Base-by-base conservation (phyloP, 345 rosid species). In the Gossypium bickii region DNA sequence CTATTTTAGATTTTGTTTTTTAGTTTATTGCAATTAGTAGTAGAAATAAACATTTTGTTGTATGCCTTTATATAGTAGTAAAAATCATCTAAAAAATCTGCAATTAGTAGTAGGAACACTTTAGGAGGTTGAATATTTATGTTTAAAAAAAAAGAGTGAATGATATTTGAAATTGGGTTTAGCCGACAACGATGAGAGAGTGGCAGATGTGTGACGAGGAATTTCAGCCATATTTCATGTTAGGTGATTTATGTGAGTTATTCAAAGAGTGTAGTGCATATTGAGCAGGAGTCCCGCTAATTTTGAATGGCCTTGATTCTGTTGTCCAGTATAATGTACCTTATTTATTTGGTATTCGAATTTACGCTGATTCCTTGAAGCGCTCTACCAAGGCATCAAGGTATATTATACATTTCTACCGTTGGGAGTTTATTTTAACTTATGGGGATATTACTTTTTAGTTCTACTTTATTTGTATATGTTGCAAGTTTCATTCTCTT, bases 231-330 rank as follows among this genome's bases (percentile, higher is more conserved):
- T 89, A 87, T 69, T 91, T 89, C 82, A 81, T 87, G 61, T 86
- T 91, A 63, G 94, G 88, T 2, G 92, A 91, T 89, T 77, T 91
- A 13, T 91, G 97, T 94, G 94, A 91, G 74, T 87, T 92, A 3
- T 91, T 89, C 43, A 81, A 83, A 47, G 94, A 91, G 85, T 89
- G 94, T 87, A 91, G 94, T 83, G 97, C 92, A 9, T 89, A 89
- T 77, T 94, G 97, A n/a, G 86, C 84, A 17, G 94, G 94, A 45
- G 90, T 91, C 76, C 94, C 94, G 12, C 85, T 91, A 20, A 22
- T 83, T 63, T 78, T 91, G 81, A 80, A 85, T 58, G 82, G 79
- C 73, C 79, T 67, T 15, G 89, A 89, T 81, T 83, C 63, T 38
- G 97, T 89, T n/a, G 76, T 87, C 43, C 94, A 91, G 82, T 91